Percentiles rank a stretch among this genome's conserved stretches.
phyloP scores from a whole-genome alignment of 2,329 filamentous ascomycete species.

The Teratosphaeria viscida region DNA sequence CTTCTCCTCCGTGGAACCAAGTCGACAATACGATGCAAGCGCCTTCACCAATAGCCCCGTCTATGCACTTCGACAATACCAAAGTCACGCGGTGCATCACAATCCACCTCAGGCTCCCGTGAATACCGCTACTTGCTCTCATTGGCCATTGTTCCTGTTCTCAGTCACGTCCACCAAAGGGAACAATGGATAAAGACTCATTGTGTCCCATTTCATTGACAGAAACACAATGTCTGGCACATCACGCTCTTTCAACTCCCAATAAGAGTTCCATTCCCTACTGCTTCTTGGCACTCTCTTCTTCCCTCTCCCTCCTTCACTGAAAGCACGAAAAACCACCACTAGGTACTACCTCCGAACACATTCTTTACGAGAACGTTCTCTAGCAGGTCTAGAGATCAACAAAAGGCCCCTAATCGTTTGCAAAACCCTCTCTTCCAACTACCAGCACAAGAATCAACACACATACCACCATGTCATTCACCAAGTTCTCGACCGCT shows the following conservation, averaged over 20 bases:
- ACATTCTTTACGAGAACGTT: not conserved
- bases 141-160: not conserved
- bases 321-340: not conserved
- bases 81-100: not conserved
- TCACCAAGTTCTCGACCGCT: conserved; percentile 7
- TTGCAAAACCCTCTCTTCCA: not conserved
- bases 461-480: conserved; percentile 3
- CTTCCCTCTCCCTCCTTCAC: not conserved
- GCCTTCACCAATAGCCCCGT: not conserved
- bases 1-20: not conserved
- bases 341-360: not conserved
- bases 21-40: not conserved
- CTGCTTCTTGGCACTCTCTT: not conserved
- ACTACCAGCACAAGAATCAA: not conserved
- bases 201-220: not conserved
- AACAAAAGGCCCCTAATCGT: not conserved
- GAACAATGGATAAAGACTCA: not conserved
- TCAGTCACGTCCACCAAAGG: not conserved
- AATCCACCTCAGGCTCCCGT: not conserved
- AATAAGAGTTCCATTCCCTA: not conserved
- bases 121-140: not conserved
- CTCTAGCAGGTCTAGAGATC: not conserved
- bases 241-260: not conserved
- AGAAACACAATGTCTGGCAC: not conserved
- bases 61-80: not conserved